Base-by-base conservation (phyloP, 345 rosid genomes). In the Arabidopsis arenosa region DNA sequence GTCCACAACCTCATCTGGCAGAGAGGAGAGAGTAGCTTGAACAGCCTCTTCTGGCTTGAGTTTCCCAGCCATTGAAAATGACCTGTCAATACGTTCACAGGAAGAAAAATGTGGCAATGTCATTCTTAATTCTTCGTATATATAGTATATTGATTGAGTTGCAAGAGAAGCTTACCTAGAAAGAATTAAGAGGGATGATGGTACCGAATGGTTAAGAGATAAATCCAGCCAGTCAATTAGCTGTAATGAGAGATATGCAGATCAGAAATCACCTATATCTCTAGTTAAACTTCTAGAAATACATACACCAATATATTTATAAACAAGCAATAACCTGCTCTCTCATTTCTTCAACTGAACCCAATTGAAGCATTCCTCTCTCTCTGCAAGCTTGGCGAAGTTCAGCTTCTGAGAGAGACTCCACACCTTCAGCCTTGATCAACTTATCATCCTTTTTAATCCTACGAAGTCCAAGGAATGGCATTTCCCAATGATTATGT, bases 31-130 rank as follows among this genome's bases (percentile, higher is more conserved):
- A 11, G 97, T 93, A 53, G 97, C 98, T 84, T 88, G 96, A 75
- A 93, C 97, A 88, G 97, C 98, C 80, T 93, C 98, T 85, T 91
- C 97, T 32, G 97, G 98, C 81, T 84, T 91, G 73, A 93, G 93
- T 82, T 86, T 91, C 78, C 98, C 97, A 83, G 96, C 87, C 55
- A 87, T 87, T 17, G 92, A 84, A 83, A 93, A 93, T 47, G 97
- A 93, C 66, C 98, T 93, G 86, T 69, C 57, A 17, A 77, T 53
- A 18, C 1, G 5, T 30, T 23, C 26, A 57, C 23, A 77, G 14
- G 21, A 64, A 23, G 14, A 68, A 1, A 53, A 35, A 12, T 69
- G 59, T 15, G 35, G 35, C 13, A 51, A 41, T 33, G 15, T 51
- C 58, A 56, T 9, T 55, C 36, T 40, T 21, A 32, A 7, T 21